Evolutionary conservation across 345 rosid genomes (phyloP).

Genomic region (Populus tremula): DNA sequence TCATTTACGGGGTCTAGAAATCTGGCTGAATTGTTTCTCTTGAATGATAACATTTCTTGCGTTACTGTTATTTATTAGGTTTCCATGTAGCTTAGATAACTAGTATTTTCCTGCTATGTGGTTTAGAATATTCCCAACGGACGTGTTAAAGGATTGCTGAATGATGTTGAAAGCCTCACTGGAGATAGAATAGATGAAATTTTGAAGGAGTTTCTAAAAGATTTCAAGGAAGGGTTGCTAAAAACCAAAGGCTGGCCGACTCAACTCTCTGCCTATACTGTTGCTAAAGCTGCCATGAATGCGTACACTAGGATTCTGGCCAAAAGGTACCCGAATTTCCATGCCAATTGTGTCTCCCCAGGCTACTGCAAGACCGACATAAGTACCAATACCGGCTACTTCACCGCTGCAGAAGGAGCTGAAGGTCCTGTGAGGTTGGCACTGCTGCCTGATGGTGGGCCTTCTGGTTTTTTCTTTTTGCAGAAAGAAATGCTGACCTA

Average conservation of each 20-base stretch:
- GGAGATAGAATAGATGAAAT: slow-evolving; percentile 35
- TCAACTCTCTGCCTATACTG: slow-evolving; percentile 18
- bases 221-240: slow-evolving; percentile 27
- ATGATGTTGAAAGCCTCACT: slow-evolving; percentile 22
- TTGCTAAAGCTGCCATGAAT: slow-evolving; percentile 34
- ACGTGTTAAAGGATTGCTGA: slow-evolving; percentile 23
- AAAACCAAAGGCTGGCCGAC: slow-evolving; percentile 34
- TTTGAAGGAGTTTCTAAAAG: slow-evolving; percentile 17
- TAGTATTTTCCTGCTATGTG: neutral
- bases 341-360: slow-evolving; percentile 35
- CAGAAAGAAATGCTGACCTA: neutral
- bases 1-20: neutral
- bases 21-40: no score
- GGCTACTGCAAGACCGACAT: slow-evolving; percentile 37
- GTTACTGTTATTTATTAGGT: no score
- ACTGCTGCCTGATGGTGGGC: slow-evolving; percentile 27
- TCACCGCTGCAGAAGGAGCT: slow-evolving; percentile 34
- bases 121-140: slow-evolving; percentile 22
- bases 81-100: no score
- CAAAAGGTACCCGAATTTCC: slow-evolving; percentile 21
- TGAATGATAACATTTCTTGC: no score
- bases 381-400: slow-evolving; percentile 19
- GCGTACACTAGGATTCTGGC: slow-evolving; percentile 43
- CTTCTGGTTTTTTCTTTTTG: slow-evolving; percentile 36
- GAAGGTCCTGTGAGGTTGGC: slow-evolving; percentile 30